These are phyloP conservation scores for Inga oerstediana DNA, from an alignment of 306 rosid genomes.

Conservation along the genomic window DNA sequence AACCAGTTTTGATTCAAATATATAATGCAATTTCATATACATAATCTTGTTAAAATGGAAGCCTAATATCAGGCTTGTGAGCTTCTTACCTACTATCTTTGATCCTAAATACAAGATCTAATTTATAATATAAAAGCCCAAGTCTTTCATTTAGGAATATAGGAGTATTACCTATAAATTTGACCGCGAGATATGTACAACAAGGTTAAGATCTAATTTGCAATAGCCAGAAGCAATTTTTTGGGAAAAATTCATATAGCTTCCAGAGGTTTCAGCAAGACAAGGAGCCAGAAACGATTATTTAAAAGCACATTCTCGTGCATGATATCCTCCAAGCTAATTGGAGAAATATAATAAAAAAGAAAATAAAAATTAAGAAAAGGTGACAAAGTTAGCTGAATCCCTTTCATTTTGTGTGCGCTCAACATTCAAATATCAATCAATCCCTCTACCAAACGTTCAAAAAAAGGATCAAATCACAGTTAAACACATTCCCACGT, in stretches of 20 bases:
- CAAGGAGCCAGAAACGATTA: not conserved
- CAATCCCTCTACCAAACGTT: constrained; percentile 16
- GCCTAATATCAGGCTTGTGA: not conserved
- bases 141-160: no score
- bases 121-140: no score
- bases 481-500: constrained; percentile 6
- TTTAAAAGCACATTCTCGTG: not conserved
- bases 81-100: not conserved
- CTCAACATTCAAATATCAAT: constrained; percentile 3
- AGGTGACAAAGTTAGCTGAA: not conserved
- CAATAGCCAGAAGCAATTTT: not conserved
- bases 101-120: no score
- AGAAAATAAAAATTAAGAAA: not conserved
- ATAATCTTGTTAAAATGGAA: no score
- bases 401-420: constrained; percentile 10
- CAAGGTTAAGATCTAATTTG: not conserved
- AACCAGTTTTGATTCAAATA: no score
- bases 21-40: not conserved
- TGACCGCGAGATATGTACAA: not conserved
- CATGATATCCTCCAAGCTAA: not conserved
- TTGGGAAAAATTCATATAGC: not conserved
- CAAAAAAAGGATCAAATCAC: constrained; percentile 10
- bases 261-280: not conserved
- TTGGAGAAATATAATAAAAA: not conserved
- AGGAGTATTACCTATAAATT: not conserved